Evolutionary conservation across 176 grass and related monocot species (phyloP).

Genomic region (Phyllostachys edulis): DNA sequence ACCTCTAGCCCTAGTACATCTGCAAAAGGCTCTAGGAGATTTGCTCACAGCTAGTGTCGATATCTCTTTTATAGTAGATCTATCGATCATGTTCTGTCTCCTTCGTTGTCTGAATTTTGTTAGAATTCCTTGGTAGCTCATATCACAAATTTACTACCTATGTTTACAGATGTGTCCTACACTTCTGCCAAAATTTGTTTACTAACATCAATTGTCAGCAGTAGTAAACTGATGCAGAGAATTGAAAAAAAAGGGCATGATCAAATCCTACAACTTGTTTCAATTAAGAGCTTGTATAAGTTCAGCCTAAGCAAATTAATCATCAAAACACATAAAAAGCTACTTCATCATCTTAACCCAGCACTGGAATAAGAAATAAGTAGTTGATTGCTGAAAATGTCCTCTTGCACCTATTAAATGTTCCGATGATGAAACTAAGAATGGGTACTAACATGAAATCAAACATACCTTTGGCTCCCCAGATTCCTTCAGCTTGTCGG

Average conservation of each 20-base stretch:
- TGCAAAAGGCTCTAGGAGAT: background rate
- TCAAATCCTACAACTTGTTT: background rate
- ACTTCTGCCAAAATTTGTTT: slow-evolving; percentile 1
- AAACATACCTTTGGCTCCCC: slow-evolving; percentile 55
- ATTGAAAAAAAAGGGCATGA: background rate
- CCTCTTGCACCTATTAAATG: background rate
- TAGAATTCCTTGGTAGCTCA: background rate
- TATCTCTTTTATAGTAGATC: background rate
- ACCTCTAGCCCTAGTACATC: background rate
- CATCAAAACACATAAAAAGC: background rate
- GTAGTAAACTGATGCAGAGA: background rate
- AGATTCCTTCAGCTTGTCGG: slow-evolving; percentile 57
- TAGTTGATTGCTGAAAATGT: background rate
- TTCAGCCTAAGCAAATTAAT: background rate
- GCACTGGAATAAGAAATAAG: background rate
- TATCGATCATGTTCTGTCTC: background rate
- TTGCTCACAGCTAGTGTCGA: background rate
- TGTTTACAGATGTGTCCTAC: background rate
- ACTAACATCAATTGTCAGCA: slow-evolving; percentile 30
- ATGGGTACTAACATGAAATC: background rate
- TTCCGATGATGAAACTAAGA: background rate
- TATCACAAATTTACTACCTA: background rate
- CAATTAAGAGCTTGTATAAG: background rate
- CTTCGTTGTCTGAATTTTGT: background rate
- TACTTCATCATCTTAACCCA: background rate